These are phyloP conservation scores for Leishmania mexicana DNA, from an alignment of 208 protist genomes.

Conservation along the genomic window DNA sequence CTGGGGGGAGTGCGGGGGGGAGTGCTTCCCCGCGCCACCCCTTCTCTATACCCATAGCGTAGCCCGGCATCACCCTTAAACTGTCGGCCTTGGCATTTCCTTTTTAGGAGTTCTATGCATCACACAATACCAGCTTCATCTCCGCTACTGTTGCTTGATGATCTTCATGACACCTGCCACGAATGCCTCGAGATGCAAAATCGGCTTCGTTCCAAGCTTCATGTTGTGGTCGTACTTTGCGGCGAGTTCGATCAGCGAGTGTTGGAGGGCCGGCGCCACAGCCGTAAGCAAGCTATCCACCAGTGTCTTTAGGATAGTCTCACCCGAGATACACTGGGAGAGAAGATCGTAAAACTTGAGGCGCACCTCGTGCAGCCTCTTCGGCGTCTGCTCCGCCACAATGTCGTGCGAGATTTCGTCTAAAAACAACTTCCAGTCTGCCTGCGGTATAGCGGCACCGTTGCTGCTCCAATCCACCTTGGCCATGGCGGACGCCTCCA, in stretches of 20 bases:
- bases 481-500: slow-evolving; percentile 94
- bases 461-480: slow-evolving; percentile 86
- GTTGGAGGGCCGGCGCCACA: slow-evolving; percentile 73
- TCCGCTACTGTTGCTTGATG: slow-evolving; percentile 49
- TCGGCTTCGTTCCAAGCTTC: slow-evolving; percentile 96
- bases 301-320: slow-evolving; percentile 94
- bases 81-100: neutral
- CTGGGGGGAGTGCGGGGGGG: neutral
- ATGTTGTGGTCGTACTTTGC: slow-evolving; percentile 97
- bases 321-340: slow-evolving; percentile 97
- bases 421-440: slow-evolving; percentile 98
- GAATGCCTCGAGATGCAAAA: slow-evolving; percentile 99
- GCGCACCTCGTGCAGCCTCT: slow-evolving; percentile 93
- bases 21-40: neutral
- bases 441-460: slow-evolving; percentile 68
- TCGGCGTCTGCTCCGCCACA: slow-evolving; percentile 94
- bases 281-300: slow-evolving; percentile 76
- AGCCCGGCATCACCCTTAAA: neutral
- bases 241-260: slow-evolving; percentile 89
- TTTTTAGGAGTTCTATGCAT: neutral
- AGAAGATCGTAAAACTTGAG: slow-evolving; percentile 98
- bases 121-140: neutral
- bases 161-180: slow-evolving; percentile 86
- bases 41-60: neutral
- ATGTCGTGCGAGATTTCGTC: slow-evolving; percentile 92